These are phyloP conservation scores for Zygosaccharomyces pseudobailii DNA, from an alignment of 1,139 yeast genomes.

Conservation along the genomic window DNA sequence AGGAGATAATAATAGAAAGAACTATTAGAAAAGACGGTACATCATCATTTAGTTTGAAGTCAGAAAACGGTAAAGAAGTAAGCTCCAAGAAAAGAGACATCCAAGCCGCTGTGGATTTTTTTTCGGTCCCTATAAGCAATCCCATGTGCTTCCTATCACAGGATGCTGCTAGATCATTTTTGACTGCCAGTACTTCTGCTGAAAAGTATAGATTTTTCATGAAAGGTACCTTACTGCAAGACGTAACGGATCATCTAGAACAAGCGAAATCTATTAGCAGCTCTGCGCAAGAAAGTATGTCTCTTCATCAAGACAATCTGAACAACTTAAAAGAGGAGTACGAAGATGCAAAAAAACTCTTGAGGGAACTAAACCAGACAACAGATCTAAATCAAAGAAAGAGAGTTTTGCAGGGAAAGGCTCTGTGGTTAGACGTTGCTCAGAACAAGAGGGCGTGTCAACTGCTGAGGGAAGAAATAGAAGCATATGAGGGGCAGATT, in stretches of 20 bases:
- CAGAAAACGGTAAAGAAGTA: constrained; percentile 47
- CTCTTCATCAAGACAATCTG: constrained; percentile 27
- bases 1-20: constrained; percentile 65
- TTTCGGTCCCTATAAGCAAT: constrained; percentile 78
- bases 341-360: constrained; percentile 34
- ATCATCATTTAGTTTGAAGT: constrained; percentile 49
- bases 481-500: constrained; percentile 21
- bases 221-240: constrained; percentile 71
- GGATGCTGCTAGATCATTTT: constrained; percentile 87
- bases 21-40: constrained; percentile 52
- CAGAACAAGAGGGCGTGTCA: constrained; percentile 27
- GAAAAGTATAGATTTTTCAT: constrained; percentile 71
- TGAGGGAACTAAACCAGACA: constrained; percentile 31
- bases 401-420: constrained; percentile 52
- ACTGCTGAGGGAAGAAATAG: constrained; percentile 27
- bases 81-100: constrained; percentile 61
- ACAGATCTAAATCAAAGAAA: constrained; percentile 42
- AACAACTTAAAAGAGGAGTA: constrained; percentile 31
- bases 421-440: constrained; percentile 51
- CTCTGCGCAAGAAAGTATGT: constrained; percentile 27
- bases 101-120: constrained; percentile 62
- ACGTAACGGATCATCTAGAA: constrained; percentile 50
- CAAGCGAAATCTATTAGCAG: constrained; percentile 31
- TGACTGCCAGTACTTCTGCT: constrained; percentile 67
- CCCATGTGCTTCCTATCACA: constrained; percentile 93